Percentiles rank a stretch among this genome's conserved stretches.
Evolutionary conservation across 768 basidiomycete species (phyloP).

Genomic region (Collybiopsis luxurians): DNA sequence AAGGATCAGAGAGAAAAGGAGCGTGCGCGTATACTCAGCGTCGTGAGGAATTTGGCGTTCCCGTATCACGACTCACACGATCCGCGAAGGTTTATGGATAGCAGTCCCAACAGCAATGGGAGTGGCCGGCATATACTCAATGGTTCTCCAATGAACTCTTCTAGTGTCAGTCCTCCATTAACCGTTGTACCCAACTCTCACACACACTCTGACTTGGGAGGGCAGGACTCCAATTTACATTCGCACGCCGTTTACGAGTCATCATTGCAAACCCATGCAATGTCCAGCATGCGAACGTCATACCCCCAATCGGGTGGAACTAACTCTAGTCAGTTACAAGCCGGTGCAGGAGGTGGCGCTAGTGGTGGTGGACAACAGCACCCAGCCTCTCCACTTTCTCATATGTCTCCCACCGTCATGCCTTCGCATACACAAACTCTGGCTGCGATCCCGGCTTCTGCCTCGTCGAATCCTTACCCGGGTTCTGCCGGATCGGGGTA

Average conservation of each 20-base stretch:
- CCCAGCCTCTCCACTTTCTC: constrained; percentile 19
- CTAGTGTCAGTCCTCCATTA: constrained; percentile 57
- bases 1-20: constrained; percentile 55
- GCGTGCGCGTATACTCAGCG: constrained; percentile 57
- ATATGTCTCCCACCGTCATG: constrained; percentile 20
- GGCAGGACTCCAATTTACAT: constrained; percentile 1
- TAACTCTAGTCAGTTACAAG: constrained; percentile 12
- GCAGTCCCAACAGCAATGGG: constrained; percentile 47
- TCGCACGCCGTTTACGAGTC: constrained; percentile 1
- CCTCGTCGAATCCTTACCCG: constrained; percentile 21
- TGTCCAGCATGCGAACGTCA: constrained; percentile 26
- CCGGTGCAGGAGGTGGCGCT: constrained; percentile 10
- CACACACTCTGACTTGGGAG: constrained; percentile 30
- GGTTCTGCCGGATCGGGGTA: constrained; percentile 19
- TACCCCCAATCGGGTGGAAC: constrained; percentile 15
- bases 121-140: constrained; percentile 39
- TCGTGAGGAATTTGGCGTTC: constrained; percentile 75
- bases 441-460: constrained; percentile 17
- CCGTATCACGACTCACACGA: constrained; percentile 74
- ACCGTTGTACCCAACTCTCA: constrained; percentile 32
- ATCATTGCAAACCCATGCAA: constrained; percentile 8
- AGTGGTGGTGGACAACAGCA: too few species aligned
- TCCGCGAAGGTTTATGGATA: constrained; percentile 43
- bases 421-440: constrained; percentile 17
- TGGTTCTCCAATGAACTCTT: constrained; percentile 55